Conservation (phyloP, 495 filamentous ascomycete genomes). For the Pseudomonodictys pantanalensis region DNA sequence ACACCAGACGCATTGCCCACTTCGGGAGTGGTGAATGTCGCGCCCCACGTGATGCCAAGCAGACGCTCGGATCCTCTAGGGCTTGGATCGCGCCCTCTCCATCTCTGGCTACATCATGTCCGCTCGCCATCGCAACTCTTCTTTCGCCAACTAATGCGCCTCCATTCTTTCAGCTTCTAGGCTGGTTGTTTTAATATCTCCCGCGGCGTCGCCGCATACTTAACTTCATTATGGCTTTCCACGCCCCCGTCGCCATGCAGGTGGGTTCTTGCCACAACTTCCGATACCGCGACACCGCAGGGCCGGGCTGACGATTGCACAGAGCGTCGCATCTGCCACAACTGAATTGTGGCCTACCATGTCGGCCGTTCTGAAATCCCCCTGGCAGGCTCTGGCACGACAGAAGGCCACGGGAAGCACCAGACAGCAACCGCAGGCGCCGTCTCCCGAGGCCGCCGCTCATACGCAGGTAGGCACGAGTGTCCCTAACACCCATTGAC, state of each 20-base stretch:
- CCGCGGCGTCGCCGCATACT: slow-evolving; percentile 21
- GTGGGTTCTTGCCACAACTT: slow-evolving; percentile 29
- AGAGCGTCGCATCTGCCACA: slow-evolving; percentile 48
- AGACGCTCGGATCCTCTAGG: background rate
- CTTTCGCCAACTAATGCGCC: slow-evolving; percentile 1
- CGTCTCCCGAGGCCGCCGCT: background rate
- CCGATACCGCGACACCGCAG: background rate
- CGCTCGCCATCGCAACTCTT: background rate
- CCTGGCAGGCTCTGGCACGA: slow-evolving; percentile 41
- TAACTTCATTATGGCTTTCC: slow-evolving; percentile 26
- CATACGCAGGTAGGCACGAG: slow-evolving; percentile 6
- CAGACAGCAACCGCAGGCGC: background rate
- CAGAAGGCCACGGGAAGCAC: slow-evolving; percentile 3
- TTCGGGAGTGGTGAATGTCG: too few relatives aligned
- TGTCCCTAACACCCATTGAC: background rate
- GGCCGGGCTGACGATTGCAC: slow-evolving; percentile 4
- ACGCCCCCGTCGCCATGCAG: slow-evolving; percentile 28
- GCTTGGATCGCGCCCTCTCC: background rate
- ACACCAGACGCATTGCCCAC: too few relatives aligned
- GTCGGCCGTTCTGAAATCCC: slow-evolving; percentile 46
- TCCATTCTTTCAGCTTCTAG: background rate
- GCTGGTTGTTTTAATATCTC: background rate
- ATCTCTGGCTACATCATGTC: background rate
- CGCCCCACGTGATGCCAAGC: background rate
- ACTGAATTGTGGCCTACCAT: slow-evolving; percentile 57